Evolutionary conservation across 192 early-diverging fungal genomes (phyloP), one percentile per base, ranked within the genome.

Genomic region (Backusella tuberculispora): DNA sequence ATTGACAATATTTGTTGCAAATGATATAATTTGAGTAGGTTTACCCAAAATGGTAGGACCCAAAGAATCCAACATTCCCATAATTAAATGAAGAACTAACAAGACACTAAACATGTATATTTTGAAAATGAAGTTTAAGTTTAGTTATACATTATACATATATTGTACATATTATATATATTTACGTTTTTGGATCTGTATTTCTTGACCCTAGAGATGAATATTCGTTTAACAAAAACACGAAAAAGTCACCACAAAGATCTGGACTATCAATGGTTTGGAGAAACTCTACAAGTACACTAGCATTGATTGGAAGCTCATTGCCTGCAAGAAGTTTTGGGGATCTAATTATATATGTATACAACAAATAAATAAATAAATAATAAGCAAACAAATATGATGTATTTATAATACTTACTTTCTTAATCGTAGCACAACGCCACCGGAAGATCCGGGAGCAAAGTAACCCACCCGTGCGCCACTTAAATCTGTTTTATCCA

Each of bases 21-120:
- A 88, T 6, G 85, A 84, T 71, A 96, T 83, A 26, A 96, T 88
- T 77, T 96, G 92, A 0, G 84, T 84, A 41, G 92, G 92, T 37
- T 90, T 91, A 68, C 87, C 83, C 48, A 96, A 68, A 44, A 95
- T 92, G 4, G 81, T 79, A n/a, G 94, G 90, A 0, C 95, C 95
- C 47, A 94, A 78, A 6, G 79, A 74, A 19, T 94, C 89, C 45
- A 92, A 85, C 85, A 94, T 90, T 44, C 74, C 80, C 63, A 91
- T 77, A 34, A 92, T 86, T 14, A 92, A 76, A 46, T 90, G 83
- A 4, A 88, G 84, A 48, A 86, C 80, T 38, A 85, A 85, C 56
- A 92, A 63, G 71, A 92, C 82, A 44, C 89, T 89, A 47, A 56
- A 26, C 50, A 53, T 53, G 7, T 53, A 53, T 42, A 43, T 69